Evolutionary conservation across 73 alveolate species (phyloP), one percentile per base, ranked within the genome.

Genomic region (Paramecium octaurelia): DNA sequence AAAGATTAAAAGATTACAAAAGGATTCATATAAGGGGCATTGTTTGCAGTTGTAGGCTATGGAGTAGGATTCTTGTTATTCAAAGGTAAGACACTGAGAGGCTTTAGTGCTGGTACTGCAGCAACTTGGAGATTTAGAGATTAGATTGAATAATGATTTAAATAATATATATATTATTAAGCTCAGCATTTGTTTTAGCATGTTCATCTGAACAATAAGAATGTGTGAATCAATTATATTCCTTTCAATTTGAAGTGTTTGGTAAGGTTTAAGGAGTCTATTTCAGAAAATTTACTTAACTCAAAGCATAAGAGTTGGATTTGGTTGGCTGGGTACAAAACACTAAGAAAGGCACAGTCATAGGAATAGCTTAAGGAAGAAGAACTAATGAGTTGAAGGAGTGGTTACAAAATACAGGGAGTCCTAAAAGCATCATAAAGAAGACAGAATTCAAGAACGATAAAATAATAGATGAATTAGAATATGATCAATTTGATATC

Each of bases 191-290:
- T 31, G 44, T 64, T 64, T 34, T 12, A 64, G 84, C 50, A 64
- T 64, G 27, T 34, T 31, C 42, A 27, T 27, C 20, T 27, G 31
- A 59, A 1, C 23, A 31, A 34, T 34, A 29, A 12, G 50, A 34
- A 64, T 64, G 29, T 34, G 18, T 10, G 31, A 31, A 64, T 31
- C 48, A 64, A 64, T 64, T 64, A 24, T 29, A 64, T 64, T 31
- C 21, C 46, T 64, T 64, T 31, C 50, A 8, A 64, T 64, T 40
- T 42, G 94, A 90, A 76, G 94, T 90, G 6, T 59, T 73, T 59
- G 93, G 94, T 4, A 34, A 59, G 14, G 94, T 83, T 1, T 89
- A 90, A 70, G 94, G 94, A 14, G 94, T 90, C 36, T 90, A 27
- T 84, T 90, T 90, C 42, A 70, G 94, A 77, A 73, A 64, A 27